phyloP scores from a whole-genome alignment of 176 grass and related monocot species.

The Urochloa ruziziensis region DNA sequence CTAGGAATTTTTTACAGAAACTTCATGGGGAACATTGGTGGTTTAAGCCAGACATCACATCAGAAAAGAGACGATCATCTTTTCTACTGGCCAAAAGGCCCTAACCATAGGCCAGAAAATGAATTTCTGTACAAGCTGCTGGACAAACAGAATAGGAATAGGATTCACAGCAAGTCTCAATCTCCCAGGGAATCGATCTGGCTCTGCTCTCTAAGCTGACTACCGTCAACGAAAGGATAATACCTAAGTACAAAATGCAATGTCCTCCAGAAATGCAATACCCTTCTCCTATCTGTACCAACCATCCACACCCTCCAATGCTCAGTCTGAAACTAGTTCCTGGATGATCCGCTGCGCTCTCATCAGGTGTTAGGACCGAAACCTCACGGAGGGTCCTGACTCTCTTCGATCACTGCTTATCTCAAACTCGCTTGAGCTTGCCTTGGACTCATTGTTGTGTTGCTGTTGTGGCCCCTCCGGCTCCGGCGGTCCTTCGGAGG shows the following conservation, averaged over 20 bases:
- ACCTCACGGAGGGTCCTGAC: background rate
- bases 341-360: background rate
- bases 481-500: constrained; percentile 46
- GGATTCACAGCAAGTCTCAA: background rate
- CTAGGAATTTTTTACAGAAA: background rate
- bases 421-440: constrained; percentile 35
- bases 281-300: constrained; percentile 26
- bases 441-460: constrained; percentile 18
- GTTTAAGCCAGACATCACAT: background rate
- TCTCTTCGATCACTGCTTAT: constrained; percentile 32
- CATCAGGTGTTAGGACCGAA: constrained; percentile 1
- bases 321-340: background rate
- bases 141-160: constrained; percentile 4
- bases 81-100: background rate
- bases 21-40: background rate
- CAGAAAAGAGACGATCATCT: background rate
- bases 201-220: background rate
- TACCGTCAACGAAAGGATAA: constrained; percentile 24
- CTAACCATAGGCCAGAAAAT: background rate
- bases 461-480: constrained; percentile 17
- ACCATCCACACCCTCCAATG: background rate
- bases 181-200: background rate
- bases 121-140: constrained; percentile 35
- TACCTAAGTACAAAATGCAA: constrained; percentile 21
- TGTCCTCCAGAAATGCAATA: background rate